Base-by-base conservation (phyloP, 768 basidiomycete genomes). In the Boletus subcaerulescens region DNA sequence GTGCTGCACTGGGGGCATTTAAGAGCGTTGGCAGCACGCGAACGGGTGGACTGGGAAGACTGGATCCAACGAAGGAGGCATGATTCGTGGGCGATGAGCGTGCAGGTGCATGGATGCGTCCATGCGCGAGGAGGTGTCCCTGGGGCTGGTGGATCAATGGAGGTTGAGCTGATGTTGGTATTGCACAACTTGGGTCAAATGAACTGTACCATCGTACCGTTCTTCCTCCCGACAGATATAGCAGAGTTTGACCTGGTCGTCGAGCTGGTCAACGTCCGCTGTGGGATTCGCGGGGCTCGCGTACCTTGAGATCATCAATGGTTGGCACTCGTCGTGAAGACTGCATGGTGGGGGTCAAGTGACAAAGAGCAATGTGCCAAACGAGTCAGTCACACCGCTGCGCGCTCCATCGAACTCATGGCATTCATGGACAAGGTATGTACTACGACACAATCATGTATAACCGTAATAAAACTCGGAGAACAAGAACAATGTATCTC, bases 151-250 rank as follows among this genome's bases (percentile, higher is more conserved):
- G 51, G 52, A 20, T 32, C 12, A 29, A 29, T 10, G 9, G 29
- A 20, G 2, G 35, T 38, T 51, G 38, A 57, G 54, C 3, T 7
- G 48, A 45, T 18, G 13, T 45, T 45, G 54, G 56, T 31, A 18
- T 5, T 20, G 32, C 12, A 18, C 4, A 35, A 36, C 9, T 29
- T 12, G 15, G 35, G 35, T 5, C 38, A 39, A 39, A 18, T n/a
- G 8, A 18, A 14, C 8, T 17, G 43, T 60, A 73, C 79, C 68
- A 45, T 82, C 82, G 53, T 76, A 74, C 3, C 57, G 70, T 55
- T 89, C 87, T 65, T 89, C 87, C 61, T 91, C 89, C 31, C 86
- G 74, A 62, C 89, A 91, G 53, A 91, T 90, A 67, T 87, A 91
- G 59, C 89, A 91, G 12, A 88, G 74, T 67, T 90, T 91, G 57